Percentiles rank a stretch among this genome's conserved stretches.
These are phyloP conservation scores for Arachis stenosperma DNA, from an alignment of 306 rosid species.

Conservation along the genomic window DNA sequence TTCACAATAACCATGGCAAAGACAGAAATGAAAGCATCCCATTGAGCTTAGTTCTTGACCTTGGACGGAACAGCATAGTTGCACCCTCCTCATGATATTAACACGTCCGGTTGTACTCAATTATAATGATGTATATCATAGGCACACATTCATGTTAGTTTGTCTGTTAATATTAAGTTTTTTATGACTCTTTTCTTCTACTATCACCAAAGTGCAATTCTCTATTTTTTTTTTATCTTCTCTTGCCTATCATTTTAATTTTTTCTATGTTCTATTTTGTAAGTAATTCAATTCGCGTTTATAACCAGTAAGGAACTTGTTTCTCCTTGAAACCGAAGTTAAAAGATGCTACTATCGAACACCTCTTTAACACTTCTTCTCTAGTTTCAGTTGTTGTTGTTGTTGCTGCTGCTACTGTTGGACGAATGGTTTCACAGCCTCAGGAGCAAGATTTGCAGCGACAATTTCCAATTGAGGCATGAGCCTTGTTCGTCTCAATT, in stretches of 20 bases:
- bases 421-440: too few species aligned
- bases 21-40: slow-evolving; percentile 62
- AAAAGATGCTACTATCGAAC: background rate
- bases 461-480: too few species aligned
- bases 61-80: slow-evolving; percentile 66
- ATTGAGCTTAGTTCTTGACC: slow-evolving; percentile 87
- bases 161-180: slow-evolving; percentile 50
- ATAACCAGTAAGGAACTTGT: background rate
- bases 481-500: too few species aligned
- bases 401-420: too few species aligned
- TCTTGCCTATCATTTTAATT: background rate
- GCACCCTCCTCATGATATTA: slow-evolving; percentile 49
- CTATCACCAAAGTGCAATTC: slow-evolving; percentile 31
- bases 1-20: slow-evolving; percentile 68
- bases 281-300: slow-evolving; percentile 6
- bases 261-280: background rate
- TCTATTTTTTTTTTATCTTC: slow-evolving; percentile 7
- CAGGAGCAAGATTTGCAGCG: too few species aligned
- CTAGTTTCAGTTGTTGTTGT: too few species aligned
- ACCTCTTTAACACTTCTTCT: too few species aligned
- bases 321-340: background rate
- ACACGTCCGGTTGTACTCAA: slow-evolving; percentile 38
- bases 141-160: slow-evolving; percentile 34
- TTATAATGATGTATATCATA: slow-evolving; percentile 46
- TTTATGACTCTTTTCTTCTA: slow-evolving; percentile 44